A percentile compares a stretch with the other conserved stretches of the same genome.
phyloP scores from a whole-genome alignment of 2,329 filamentous ascomycete species.

The Exophiala lecanii-corni region DNA sequence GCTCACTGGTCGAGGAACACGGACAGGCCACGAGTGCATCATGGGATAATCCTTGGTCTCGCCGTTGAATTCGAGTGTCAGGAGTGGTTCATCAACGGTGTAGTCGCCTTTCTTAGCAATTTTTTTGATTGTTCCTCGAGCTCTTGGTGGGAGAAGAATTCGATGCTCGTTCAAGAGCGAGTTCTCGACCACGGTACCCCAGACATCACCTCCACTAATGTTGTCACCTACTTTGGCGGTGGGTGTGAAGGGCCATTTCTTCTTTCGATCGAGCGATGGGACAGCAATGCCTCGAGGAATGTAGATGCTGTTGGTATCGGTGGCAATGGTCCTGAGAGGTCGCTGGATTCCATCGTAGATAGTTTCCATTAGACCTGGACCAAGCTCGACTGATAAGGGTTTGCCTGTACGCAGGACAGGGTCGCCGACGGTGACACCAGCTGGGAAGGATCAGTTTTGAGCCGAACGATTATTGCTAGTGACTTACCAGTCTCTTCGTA shows the following conservation, averaged over 20 bases:
- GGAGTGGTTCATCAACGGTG: slow-evolving; percentile 86
- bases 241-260: slow-evolving; percentile 96
- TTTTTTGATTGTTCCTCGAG: slow-evolving; percentile 84
- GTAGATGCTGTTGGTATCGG: slow-evolving; percentile 81
- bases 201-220: slow-evolving; percentile 93
- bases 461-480: slow-evolving; percentile 16
- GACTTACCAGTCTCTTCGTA: slow-evolving; percentile 89
- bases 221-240: slow-evolving; percentile 90
- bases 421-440: slow-evolving; percentile 92
- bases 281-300: slow-evolving; percentile 91
- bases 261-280: slow-evolving; percentile 80
- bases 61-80: slow-evolving; percentile 96
- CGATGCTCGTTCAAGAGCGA: slow-evolving; percentile 89
- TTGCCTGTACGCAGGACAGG: slow-evolving; percentile 87
- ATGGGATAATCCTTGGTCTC: slow-evolving; percentile 91
- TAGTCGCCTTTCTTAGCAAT: slow-evolving; percentile 88
- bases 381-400: slow-evolving; percentile 94
- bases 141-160: slow-evolving; percentile 85
- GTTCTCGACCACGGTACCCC: slow-evolving; percentile 93
- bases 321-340: slow-evolving; percentile 79
- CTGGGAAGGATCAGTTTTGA: slow-evolving; percentile 42
- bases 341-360: slow-evolving; percentile 99
- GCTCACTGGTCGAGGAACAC: slow-evolving; percentile 84
- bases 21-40: slow-evolving; percentile 99
- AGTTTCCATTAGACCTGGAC: slow-evolving; percentile 94